A percentile compares a stretch with the other conserved stretches of the same genome.
Evolutionary conservation across 176 grass and related monocot genomes (phyloP).

Genomic region (Raddia distichophylla): DNA sequence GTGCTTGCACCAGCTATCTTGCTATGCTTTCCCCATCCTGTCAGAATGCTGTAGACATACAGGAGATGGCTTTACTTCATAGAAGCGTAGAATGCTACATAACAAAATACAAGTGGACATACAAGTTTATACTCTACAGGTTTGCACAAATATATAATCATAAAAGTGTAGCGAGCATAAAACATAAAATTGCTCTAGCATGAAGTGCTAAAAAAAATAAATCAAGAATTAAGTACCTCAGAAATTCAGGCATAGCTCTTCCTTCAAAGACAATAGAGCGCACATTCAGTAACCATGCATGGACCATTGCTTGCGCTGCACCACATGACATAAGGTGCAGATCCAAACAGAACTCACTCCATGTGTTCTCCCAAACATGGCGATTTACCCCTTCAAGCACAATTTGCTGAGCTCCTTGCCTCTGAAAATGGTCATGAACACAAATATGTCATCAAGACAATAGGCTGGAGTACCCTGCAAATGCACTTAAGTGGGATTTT

Average conservation of each 20-base stretch:
- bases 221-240: conserved; percentile 61
- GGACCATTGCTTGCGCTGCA: conserved; percentile 93
- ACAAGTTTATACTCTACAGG: background rate
- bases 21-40: conserved; percentile 98
- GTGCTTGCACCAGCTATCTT: conserved; percentile 86
- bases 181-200: background rate
- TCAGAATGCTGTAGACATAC: conserved; percentile 72
- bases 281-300: conserved; percentile 90
- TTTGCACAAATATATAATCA: background rate
- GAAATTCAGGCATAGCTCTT: conserved; percentile 78
- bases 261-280: conserved; percentile 83
- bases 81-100: background rate
- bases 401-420: conserved; percentile 82
- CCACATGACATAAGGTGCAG: conserved; percentile 98
- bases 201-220: background rate
- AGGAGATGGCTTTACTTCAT: conserved; percentile 6
- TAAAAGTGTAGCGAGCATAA: background rate
- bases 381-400: conserved; percentile 85
- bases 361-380: conserved; percentile 89
- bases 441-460: conserved; percentile 1
- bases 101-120: background rate
- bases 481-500: background rate
- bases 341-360: conserved; percentile 83
- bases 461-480: background rate
- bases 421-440: conserved; percentile 57